phyloP scores from a whole-genome alignment of 2,329 filamentous ascomycete species.

The Xylariales sp. region DNA sequence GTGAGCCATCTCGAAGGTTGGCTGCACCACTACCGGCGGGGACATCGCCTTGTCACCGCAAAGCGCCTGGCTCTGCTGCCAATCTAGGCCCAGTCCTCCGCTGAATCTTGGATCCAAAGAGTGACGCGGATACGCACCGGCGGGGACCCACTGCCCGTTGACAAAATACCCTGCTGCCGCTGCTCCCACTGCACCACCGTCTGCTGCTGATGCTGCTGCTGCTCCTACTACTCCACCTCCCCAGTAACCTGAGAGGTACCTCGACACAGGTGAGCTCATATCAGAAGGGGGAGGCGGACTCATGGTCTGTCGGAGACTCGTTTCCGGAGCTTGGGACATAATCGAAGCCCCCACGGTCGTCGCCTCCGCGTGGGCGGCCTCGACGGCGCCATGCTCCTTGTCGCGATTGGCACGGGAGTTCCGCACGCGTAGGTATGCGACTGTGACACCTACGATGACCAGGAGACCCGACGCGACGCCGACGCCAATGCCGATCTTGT shows the following conservation, averaged over 20 bases:
- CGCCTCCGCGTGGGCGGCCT: constrained; percentile 1
- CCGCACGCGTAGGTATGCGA: constrained; percentile 9
- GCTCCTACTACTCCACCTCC: too few relatives aligned
- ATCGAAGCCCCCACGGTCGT: neutral
- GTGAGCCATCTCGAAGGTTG: too few relatives aligned
- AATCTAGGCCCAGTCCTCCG: neutral
- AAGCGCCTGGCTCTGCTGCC: neutral
- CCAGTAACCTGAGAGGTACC: constrained; percentile 7
- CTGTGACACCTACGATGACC: constrained; percentile 16
- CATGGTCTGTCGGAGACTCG: neutral
- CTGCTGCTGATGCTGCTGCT: too few relatives aligned
- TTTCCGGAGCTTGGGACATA: neutral
- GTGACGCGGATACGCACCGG: neutral
- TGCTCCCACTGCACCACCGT: too few relatives aligned
- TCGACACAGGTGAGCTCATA: constrained; percentile 2
- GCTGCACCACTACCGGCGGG: too few relatives aligned
- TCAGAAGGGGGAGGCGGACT: neutral
- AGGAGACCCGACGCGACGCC: constrained; percentile 22
- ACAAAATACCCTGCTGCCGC: neutral
- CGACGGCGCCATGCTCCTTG: neutral
- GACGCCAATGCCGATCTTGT: constrained; percentile 12
- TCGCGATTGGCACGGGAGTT: neutral
- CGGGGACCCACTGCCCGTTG: constrained; percentile 1
- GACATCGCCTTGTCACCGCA: too few relatives aligned
- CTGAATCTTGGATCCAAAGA: neutral